These are phyloP conservation scores for Tolypocladium paradoxum DNA, from an alignment of 2,329 filamentous ascomycete genomes.

Conservation along the genomic window DNA sequence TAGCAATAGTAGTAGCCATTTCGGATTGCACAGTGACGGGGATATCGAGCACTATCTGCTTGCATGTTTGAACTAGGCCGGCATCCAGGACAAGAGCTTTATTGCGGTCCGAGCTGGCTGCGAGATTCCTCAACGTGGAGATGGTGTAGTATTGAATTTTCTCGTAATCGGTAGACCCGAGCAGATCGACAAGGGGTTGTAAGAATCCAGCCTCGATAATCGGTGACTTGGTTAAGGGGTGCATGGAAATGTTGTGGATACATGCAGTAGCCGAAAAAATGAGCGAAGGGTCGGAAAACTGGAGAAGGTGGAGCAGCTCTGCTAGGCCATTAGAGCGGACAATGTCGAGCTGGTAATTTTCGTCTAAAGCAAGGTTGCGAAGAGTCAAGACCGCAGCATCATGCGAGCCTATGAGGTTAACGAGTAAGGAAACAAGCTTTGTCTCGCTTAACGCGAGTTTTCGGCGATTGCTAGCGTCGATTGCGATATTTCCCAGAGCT, in stretches of 20 bases:
- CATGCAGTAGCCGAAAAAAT: slow-evolving; percentile 96
- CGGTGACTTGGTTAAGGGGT: slow-evolving; percentile 92
- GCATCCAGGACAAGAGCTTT: slow-evolving; percentile 96
- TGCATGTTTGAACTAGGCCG: slow-evolving; percentile 96
- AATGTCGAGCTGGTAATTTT: slow-evolving; percentile 97
- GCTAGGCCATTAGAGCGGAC: slow-evolving; percentile 81
- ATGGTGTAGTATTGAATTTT: slow-evolving; percentile 99
- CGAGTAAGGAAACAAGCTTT: slow-evolving; percentile 83
- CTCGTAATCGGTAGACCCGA: slow-evolving; percentile 93
- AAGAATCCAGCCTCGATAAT: slow-evolving; percentile 97
- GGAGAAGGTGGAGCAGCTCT: slow-evolving; percentile 77
- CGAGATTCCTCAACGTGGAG: slow-evolving; percentile 88
- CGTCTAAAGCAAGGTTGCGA: slow-evolving; percentile 90
- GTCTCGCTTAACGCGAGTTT: slow-evolving; percentile 85
- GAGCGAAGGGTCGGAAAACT: slow-evolving; percentile 89
- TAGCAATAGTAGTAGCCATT: slow-evolving; percentile 98
- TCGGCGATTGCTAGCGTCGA: slow-evolving; percentile 82
- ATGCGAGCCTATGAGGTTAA: slow-evolving; percentile 95
- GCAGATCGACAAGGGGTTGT: slow-evolving; percentile 82
- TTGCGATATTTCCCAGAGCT: slow-evolving; percentile 94
- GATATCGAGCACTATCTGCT: slow-evolving; percentile 86
- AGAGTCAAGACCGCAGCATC: slow-evolving; percentile 93
- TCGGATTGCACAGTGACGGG: slow-evolving; percentile 93
- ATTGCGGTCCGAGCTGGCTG: slow-evolving; percentile 93
- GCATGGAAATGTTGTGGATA: slow-evolving; percentile 97